Evolutionary conservation across 257 asterid species (phyloP).

Genomic region (Ligustrum vulgare): DNA sequence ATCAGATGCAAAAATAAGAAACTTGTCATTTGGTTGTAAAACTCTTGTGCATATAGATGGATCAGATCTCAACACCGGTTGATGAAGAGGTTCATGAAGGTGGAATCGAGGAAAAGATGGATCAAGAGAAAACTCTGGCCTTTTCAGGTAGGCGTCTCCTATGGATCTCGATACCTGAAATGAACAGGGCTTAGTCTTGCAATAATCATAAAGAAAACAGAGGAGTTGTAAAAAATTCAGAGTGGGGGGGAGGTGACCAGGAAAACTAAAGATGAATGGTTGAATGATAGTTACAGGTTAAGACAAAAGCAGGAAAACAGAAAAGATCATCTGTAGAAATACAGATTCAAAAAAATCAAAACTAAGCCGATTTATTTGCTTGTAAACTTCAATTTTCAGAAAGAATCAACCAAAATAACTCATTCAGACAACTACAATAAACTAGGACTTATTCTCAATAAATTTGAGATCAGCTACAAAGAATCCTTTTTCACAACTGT

Average conservation of each 20-base stretch:
- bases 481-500: not conserved
- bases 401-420: not conserved
- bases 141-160: conserved; percentile 88
- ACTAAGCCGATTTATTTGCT: not conserved
- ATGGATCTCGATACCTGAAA: conserved; percentile 80
- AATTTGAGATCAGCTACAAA: not conserved
- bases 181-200: not conserved
- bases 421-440: not conserved
- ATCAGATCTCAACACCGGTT: conserved; percentile 71
- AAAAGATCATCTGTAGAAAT: not conserved
- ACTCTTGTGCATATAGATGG: conserved; percentile 51
- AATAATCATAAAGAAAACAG: not conserved
- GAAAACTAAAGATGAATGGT: not conserved
- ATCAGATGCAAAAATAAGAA: conserved; percentile 81
- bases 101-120: conserved; percentile 26
- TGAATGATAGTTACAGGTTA: not conserved
- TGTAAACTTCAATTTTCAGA: not conserved
- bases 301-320: not conserved
- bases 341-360: not conserved
- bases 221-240: not conserved
- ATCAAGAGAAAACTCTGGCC: conserved; percentile 63
- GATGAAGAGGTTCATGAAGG: conserved; percentile 46
- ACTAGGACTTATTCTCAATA: not conserved
- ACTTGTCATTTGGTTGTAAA: conserved; percentile 54
- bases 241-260: not conserved